A percentile compares a stretch with the other conserved stretches of the same genome.
phyloP scores from a whole-genome alignment of 139 green algal species.

The Chlamydomonas sphaeroides region DNA sequence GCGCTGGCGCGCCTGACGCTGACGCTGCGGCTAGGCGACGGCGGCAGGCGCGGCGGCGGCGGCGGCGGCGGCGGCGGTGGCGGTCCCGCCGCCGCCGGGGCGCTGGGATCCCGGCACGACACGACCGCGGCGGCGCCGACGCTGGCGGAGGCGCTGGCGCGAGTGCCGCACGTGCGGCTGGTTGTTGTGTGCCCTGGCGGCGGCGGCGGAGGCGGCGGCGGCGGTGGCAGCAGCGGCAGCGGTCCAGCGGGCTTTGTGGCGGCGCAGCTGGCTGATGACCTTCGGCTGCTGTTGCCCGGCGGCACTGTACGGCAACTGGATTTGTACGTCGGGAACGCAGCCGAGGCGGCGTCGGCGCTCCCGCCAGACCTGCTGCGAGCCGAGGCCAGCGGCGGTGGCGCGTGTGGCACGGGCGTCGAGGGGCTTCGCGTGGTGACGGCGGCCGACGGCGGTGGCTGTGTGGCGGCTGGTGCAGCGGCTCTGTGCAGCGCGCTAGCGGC shows the following conservation, averaged over 20 bases:
- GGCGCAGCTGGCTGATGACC: background rate
- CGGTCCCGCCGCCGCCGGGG: background rate
- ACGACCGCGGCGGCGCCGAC: too few relatives aligned
- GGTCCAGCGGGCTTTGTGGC: background rate
- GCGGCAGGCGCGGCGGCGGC: background rate
- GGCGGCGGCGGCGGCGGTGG: background rate
- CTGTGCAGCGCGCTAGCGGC: background rate
- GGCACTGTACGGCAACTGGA: slow-evolving; percentile 27
- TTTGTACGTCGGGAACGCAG: background rate
- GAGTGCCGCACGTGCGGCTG: background rate
- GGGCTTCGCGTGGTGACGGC: background rate
- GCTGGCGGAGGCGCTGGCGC: slow-evolving; percentile 22
- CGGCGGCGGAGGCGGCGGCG: background rate
- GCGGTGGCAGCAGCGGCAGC: background rate
- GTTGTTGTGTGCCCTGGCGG: background rate
- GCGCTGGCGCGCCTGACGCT: slow-evolving; percentile 8
- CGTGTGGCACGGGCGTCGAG: background rate
- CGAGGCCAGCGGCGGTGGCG: background rate
- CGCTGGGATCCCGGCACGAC: too few relatives aligned
- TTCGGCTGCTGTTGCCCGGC: background rate
- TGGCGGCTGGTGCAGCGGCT: background rate
- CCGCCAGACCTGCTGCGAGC: background rate
- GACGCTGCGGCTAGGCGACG: slow-evolving; percentile 16
- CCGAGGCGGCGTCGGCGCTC: background rate
- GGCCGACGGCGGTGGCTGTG: background rate